Base-by-base conservation (phyloP, 1,284 basidiomycete genomes). In the Polyporus tsugae region DNA sequence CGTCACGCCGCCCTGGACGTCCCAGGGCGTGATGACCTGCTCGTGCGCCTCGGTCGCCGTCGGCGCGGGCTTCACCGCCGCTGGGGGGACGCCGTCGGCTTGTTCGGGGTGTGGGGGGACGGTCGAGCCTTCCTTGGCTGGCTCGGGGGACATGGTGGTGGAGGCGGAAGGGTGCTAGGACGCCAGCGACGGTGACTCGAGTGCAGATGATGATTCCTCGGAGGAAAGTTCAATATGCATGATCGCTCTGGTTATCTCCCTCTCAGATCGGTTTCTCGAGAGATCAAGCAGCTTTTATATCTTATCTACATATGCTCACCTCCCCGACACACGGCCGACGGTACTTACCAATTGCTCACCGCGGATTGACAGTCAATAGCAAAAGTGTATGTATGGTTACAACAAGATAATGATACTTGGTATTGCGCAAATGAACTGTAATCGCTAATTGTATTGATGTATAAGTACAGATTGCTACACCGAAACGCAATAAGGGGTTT, bases 11-110 rank as follows among this genome's bases (percentile, higher is more conserved):
- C 97, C 98, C 76, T 98, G 93, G 6, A 99, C 98, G 74, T 99
- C 96, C 94, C 98, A 99, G 25, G 98, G 98, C 0, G 97, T 99
- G 62, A 99, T 92, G 68, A 95, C 88, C 80, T 99, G 97, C 58
- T 91, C 95, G 66, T 86, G 84, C 0, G 76, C 72, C 6, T 72
- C 60, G 4, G 76, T 73, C 46, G 57, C 42, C 19, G 78, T 73
- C 29, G 22, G 13, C 11, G 75, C 79, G 33, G 83, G 81, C 66
- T 82, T 81, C 65, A 82, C 78, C 22, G 72, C 76, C 76, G 70
- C 3, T 67, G 65, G 44, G 52, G 58, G 57, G 52, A 62, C 17
- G 44, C 59, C 46, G 10, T 46, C 63, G 15, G 60, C 44, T 44
- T 72, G 71, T 38, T 72, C 71, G 6, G 69, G 69, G 35, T 72